These are phyloP conservation scores for Samsoniella hepiali DNA, from an alignment of 2,329 filamentous ascomycete species.

Conservation along the genomic window DNA sequence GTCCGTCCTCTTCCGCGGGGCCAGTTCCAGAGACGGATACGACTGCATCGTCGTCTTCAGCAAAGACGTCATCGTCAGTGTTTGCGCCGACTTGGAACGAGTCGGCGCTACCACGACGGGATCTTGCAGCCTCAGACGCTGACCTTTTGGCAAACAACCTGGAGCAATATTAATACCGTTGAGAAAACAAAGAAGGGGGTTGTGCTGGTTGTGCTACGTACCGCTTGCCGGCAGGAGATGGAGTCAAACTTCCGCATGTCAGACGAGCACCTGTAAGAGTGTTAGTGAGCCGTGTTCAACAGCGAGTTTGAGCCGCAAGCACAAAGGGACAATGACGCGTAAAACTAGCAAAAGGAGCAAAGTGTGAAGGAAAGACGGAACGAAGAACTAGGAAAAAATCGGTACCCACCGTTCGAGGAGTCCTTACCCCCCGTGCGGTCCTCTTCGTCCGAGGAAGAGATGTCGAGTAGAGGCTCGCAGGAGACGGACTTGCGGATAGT, in stretches of 20 bases:
- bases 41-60: constrained; percentile 6
- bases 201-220: constrained; percentile 5
- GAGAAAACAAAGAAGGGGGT: neutral
- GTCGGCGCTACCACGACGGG: constrained; percentile 14
- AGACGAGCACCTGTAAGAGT: constrained; percentile 16
- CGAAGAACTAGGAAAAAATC: neutral
- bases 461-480: constrained; percentile 17
- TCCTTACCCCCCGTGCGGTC: constrained; percentile 19
- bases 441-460: constrained; percentile 20
- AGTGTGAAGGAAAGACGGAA: no score
- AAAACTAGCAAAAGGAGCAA: neutral
- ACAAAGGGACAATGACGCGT: neutral
- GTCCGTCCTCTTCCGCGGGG: neutral
- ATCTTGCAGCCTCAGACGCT: constrained; percentile 14
- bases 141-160: constrained; percentile 13
- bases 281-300: neutral
- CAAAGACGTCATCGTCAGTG: constrained; percentile 20
- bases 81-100: constrained; percentile 18
- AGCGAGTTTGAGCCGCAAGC: neutral
- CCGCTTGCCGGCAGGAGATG: constrained; percentile 18
- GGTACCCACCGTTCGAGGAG: constrained; percentile 5
- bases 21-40: neutral
- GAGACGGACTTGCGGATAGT: constrained; percentile 20
- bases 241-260: constrained; percentile 14
- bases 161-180: neutral